phyloP scores from a whole-genome alignment of 305 asterid genomes.

The Solanum hybrid region DNA sequence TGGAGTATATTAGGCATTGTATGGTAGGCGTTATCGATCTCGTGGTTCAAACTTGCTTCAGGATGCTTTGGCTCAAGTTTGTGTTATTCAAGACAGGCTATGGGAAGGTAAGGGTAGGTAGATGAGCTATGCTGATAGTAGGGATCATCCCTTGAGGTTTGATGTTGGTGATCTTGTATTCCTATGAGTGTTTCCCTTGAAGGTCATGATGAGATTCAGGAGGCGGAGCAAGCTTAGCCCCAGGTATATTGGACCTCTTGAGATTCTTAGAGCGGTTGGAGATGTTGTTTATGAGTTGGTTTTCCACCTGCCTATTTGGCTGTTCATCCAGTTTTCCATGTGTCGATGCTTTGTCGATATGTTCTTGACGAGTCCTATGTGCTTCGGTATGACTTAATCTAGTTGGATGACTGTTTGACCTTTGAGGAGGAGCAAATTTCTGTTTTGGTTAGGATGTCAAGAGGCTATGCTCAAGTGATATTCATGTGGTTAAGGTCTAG shows the following conservation, averaged over 20 bases:
- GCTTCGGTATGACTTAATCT: neutral
- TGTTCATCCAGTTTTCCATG: neutral
- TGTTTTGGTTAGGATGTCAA: neutral
- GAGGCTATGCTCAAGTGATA: neutral
- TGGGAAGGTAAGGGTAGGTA: neutral
- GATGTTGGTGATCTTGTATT: neutral
- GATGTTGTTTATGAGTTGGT: neutral
- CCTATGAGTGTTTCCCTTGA: neutral
- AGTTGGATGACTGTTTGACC: neutral
- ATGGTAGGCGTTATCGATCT: neutral
- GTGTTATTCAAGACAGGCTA: neutral
- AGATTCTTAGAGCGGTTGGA: neutral
- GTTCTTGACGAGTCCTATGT: neutral
- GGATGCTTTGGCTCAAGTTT: neutral
- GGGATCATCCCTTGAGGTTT: neutral
- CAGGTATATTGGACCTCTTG: neutral
- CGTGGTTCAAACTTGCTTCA: neutral
- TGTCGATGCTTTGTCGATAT: too few relatives aligned
- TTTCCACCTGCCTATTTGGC: neutral
- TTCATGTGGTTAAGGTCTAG: neutral
- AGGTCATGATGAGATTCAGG: neutral
- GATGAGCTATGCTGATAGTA: neutral
- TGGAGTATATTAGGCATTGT: neutral
- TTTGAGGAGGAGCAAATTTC: neutral
- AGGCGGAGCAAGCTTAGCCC: neutral